phyloP scores from a whole-genome alignment of 768 basidiomycete genomes.

The Tephrocybe sp. region DNA sequence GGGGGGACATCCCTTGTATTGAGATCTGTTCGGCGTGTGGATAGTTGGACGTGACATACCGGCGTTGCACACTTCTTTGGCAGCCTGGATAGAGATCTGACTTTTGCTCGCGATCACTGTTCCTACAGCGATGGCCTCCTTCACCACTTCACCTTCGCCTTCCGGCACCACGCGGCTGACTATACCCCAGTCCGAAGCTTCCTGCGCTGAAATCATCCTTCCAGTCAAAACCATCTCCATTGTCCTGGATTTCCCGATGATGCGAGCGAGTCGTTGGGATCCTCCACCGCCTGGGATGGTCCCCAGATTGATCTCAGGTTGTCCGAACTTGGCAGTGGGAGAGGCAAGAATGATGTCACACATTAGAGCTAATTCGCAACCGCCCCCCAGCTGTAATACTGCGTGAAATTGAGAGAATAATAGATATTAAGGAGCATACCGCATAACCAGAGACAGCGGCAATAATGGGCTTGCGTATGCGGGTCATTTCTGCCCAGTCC shows the following conservation, averaged over 20 bases:
- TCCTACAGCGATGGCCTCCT: slow-evolving; percentile 83
- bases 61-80: slow-evolving; percentile 92
- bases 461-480: slow-evolving; percentile 88
- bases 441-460: slow-evolving; percentile 96
- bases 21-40: background rate
- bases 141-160: slow-evolving; percentile 77
- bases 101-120: slow-evolving; percentile 81
- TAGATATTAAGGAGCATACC: slow-evolving; percentile 42
- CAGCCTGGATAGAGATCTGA: slow-evolving; percentile 78
- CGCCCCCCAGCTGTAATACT: slow-evolving; percentile 80
- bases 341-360: slow-evolving; percentile 94
- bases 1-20: slow-evolving; percentile 7
- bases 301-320: slow-evolving; percentile 95
- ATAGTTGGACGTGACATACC: slow-evolving; percentile 39
- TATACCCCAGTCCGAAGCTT: slow-evolving; percentile 87
- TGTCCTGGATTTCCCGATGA: slow-evolving; percentile 88
- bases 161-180: slow-evolving; percentile 79
- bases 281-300: slow-evolving; percentile 95
- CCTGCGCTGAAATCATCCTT: slow-evolving; percentile 72
- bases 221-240: slow-evolving; percentile 97
- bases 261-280: slow-evolving; percentile 83
- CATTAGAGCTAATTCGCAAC: slow-evolving; percentile 95
- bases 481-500: slow-evolving; percentile 75
- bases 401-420: background rate
- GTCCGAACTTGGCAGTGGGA: slow-evolving; percentile 89